Evolutionary conservation across 2,329 filamentous ascomycete species (phyloP).

Genomic region (Harringtonia aguacate): DNA sequence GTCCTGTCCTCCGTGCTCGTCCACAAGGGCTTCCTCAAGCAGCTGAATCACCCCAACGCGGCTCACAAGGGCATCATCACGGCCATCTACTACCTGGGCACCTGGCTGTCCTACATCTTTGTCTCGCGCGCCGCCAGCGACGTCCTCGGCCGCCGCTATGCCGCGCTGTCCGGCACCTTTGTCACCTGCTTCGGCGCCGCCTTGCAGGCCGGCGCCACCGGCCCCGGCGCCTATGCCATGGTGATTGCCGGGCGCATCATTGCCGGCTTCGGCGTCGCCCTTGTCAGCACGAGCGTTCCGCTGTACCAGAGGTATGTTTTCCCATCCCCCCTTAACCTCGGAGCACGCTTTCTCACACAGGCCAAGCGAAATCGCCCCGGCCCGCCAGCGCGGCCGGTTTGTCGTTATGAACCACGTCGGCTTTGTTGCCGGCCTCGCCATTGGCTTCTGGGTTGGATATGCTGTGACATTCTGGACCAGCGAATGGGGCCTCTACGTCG

Average conservation of each 20-base stretch:
- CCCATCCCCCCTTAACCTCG: too few relatives aligned
- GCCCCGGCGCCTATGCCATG: constrained; percentile 28
- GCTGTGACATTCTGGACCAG: constrained; percentile 41
- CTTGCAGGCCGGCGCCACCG: constrained; percentile 32
- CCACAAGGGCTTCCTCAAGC: constrained; percentile 39
- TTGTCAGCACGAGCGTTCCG: constrained; percentile 46
- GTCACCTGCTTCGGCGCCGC: constrained; percentile 37
- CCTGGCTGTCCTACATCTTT: constrained; percentile 43
- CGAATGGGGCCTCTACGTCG: constrained; percentile 29
- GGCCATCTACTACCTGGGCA: constrained; percentile 46
- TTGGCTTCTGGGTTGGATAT: constrained; percentile 48
- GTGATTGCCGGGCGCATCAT: constrained; percentile 41
- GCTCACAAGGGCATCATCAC: constrained; percentile 40
- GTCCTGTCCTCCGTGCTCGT: constrained; percentile 45
- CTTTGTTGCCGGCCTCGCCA: constrained; percentile 41
- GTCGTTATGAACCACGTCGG: constrained; percentile 51
- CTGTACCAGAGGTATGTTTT: constrained; percentile 40
- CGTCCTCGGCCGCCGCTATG: constrained; percentile 37
- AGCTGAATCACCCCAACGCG: constrained; percentile 32
- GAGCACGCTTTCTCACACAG: background rate
- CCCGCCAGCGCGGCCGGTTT: constrained; percentile 40
- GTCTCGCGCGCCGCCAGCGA: constrained; percentile 41
- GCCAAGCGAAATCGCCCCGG: constrained; percentile 41
- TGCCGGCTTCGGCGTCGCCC: constrained; percentile 40
- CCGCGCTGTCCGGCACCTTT: constrained; percentile 34